Conservation (phyloP, 2,329 filamentous ascomycete genomes). For the Alternaria tenuissima region DNA sequence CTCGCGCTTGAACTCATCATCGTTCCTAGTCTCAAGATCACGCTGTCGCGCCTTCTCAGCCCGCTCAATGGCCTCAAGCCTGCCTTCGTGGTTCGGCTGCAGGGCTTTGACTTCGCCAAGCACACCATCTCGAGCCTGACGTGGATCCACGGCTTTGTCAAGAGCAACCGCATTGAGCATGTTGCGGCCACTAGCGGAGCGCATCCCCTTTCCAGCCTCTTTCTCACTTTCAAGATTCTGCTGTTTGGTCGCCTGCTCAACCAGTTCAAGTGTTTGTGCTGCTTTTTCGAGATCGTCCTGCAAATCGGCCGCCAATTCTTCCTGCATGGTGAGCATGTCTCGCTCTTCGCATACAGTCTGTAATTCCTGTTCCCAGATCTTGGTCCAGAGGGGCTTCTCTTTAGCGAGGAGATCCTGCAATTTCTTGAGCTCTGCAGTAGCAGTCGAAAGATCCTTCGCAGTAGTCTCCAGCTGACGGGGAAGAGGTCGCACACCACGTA, state of each 20-base stretch:
- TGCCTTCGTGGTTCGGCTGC: constrained; percentile 91
- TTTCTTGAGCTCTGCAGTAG: constrained; percentile 88
- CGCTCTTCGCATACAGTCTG: constrained; percentile 95
- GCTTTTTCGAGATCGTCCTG: constrained; percentile 96
- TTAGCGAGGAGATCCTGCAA: constrained; percentile 90
- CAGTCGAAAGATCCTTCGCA: constrained; percentile 82
- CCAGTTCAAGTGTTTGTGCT: constrained; percentile 88
- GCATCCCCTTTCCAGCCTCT: constrained; percentile 54
- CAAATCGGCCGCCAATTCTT: constrained; percentile 90
- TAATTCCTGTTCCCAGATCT: constrained; percentile 98
- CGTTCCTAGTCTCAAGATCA: constrained; percentile 78
- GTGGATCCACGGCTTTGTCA: constrained; percentile 70
- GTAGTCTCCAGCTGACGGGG: constrained; percentile 90
- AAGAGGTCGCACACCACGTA: constrained; percentile 87
- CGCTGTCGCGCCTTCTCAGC: constrained; percentile 90
- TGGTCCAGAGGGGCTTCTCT: constrained; percentile 97
- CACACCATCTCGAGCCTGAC: constrained; percentile 86
- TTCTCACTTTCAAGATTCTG: constrained; percentile 80
- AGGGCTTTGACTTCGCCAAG: constrained; percentile 92
- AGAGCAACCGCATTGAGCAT: constrained; percentile 45
- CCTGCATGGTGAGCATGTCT: constrained; percentile 93
- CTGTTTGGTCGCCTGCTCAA: constrained; percentile 98
- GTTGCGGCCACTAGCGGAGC: constrained; percentile 59
- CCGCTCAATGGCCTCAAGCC: constrained; percentile 95
- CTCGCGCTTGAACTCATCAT: constrained; percentile 84